phyloP scores from a whole-genome alignment of 108 stramenopile genomes.

The Conticribra guillardii region DNA sequence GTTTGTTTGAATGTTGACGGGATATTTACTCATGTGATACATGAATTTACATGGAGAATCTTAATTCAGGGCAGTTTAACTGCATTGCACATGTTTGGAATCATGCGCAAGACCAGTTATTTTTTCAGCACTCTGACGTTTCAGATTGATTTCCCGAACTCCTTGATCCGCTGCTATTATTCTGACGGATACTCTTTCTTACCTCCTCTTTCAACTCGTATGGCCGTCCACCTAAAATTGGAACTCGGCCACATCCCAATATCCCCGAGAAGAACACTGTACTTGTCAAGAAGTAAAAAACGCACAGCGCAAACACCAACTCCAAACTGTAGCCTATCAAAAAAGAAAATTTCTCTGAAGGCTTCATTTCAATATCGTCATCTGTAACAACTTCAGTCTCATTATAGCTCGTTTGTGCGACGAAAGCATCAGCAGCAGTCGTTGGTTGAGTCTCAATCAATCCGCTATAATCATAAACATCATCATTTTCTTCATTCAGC shows the following conservation, averaged over 20 bases:
- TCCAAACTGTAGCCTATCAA: constrained; percentile 71
- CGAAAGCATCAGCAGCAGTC: background rate
- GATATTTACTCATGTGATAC: too few relatives aligned
- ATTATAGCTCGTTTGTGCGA: background rate
- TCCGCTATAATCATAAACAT: constrained; percentile 23
- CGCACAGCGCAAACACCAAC: constrained; percentile 64
- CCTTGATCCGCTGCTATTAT: background rate
- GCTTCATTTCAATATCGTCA: constrained; percentile 22
- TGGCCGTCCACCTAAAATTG: constrained; percentile 61
- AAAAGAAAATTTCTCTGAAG: constrained; percentile 55
- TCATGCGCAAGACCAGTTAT: too few relatives aligned
- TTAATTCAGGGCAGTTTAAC: too few relatives aligned
- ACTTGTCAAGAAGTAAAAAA: constrained; percentile 73
- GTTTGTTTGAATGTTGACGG: too few relatives aligned
- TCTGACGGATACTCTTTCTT: background rate
- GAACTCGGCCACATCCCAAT: constrained; percentile 60
- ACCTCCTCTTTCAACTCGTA: constrained; percentile 14
- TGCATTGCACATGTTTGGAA: background rate
- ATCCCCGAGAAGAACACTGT: constrained; percentile 75
- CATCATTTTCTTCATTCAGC: constrained; percentile 53
- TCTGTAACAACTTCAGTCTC: background rate
- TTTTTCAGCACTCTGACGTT: too few relatives aligned
- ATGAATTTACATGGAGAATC: too few relatives aligned
- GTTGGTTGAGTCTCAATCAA: background rate
- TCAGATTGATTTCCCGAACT: background rate